Conservation (phyloP, 352 stramenopile species). For the Phytophthora citricola region DNA sequence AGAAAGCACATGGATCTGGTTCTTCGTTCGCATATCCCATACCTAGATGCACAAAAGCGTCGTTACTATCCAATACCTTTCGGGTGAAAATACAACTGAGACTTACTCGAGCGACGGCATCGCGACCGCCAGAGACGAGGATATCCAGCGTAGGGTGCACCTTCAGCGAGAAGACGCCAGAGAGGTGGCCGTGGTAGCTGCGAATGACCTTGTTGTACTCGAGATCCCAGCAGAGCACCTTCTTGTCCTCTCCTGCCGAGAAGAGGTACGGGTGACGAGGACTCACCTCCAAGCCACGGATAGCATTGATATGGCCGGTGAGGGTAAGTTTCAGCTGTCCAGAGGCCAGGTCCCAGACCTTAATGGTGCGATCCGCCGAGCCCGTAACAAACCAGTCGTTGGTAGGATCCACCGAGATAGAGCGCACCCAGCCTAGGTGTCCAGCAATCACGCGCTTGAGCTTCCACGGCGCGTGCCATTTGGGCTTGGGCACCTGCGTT, state of each 20-base stretch:
- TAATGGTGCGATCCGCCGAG: conserved; percentile 97
- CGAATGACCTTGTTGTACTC: conserved; percentile 99
- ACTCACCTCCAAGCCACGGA: conserved; percentile 96
- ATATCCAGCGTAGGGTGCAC: conserved; percentile 99
- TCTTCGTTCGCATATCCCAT: conserved; percentile 99
- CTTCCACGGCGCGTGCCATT: conserved; percentile 99
- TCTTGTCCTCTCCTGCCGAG: conserved; percentile 98
- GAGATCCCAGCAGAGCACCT: conserved; percentile 99
- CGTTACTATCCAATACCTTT: conserved; percentile 15
- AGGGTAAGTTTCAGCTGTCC: conserved; percentile 99
- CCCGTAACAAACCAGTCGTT: conserved; percentile 99
- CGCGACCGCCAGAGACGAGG: conserved; percentile 96
- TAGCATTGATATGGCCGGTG: conserved; percentile 98
- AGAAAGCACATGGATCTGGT: conserved; percentile 96
- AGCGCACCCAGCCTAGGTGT: conserved; percentile 97
- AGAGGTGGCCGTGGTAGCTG: conserved; percentile 99
- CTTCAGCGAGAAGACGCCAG: conserved; percentile 97
- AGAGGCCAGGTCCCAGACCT: conserved; percentile 97
- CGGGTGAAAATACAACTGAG: conserved; percentile 41
- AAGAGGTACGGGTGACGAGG: conserved; percentile 98
- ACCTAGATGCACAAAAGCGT: conserved; percentile 55
- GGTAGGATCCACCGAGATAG: conserved; percentile 97
- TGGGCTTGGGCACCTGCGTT: conserved; percentile 94
- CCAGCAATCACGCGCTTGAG: conserved; percentile 96
- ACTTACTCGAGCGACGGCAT: conserved; percentile 83